phyloP scores from a whole-genome alignment of 441 rosid genomes.

The Brassica balearica region DNA sequence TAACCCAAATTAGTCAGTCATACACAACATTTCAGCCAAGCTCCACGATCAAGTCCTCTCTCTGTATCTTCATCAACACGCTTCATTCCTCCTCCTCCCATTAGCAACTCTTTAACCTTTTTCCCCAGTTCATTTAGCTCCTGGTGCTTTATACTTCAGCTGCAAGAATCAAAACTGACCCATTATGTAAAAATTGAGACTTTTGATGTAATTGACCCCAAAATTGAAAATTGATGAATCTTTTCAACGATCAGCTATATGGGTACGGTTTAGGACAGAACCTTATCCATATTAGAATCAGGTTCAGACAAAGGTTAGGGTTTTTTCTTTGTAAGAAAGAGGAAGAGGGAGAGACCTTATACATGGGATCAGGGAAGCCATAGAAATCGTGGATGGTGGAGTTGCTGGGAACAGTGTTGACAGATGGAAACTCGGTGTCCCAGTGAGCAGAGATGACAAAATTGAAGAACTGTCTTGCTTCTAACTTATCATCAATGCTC shows the following conservation, averaged over 20 bases:
- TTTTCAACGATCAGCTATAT: background rate
- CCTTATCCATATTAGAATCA: background rate
- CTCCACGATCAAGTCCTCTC: conserved; percentile 92
- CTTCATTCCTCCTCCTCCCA: conserved; percentile 50
- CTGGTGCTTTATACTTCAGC: conserved; percentile 89
- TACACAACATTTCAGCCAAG: conserved; percentile 52
- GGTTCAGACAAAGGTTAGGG: background rate
- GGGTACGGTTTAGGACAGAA: background rate
- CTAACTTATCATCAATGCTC: conserved; percentile 66
- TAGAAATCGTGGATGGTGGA: conserved; percentile 80
- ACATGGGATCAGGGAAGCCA: conserved; percentile 72
- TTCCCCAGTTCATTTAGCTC: conserved; percentile 82
- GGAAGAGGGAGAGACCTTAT: conserved; percentile 51
- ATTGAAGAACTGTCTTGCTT: conserved; percentile 71
- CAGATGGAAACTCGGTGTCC: conserved; percentile 74
- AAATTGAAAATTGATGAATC: background rate
- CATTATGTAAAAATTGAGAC: background rate
- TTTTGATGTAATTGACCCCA: background rate
- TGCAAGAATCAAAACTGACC: conserved; percentile 29
- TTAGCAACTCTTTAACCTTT: conserved; percentile 74
- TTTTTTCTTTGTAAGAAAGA: background rate
- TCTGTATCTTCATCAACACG: conserved; percentile 65
- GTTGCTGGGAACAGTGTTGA: conserved; percentile 61
- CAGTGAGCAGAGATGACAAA: conserved; percentile 85
- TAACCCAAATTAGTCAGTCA: too few species aligned